Evolutionary conservation across 1,284 basidiomycete genomes (phyloP).

Genomic region (Porogramme epimiltina): DNA sequence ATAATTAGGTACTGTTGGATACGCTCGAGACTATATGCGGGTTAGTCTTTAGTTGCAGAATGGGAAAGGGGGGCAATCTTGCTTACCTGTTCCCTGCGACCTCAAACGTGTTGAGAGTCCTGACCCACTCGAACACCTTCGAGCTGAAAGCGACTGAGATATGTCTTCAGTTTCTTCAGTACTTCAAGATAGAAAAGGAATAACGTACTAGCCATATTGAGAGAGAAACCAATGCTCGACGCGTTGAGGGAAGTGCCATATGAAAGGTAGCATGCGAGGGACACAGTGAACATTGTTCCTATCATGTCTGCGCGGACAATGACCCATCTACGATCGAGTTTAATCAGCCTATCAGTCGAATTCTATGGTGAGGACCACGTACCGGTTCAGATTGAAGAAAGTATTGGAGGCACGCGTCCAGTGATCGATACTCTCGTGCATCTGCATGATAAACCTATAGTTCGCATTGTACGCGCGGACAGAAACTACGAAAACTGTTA

Average conservation of each 20-base stretch:
- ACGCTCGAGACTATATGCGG: constrained; percentile 62
- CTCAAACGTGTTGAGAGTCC: constrained; percentile 57
- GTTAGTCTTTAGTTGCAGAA: neutral
- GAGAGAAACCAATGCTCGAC: constrained; percentile 49
- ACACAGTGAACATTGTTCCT: constrained; percentile 50
- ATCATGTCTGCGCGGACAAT: constrained; percentile 51
- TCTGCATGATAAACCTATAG: constrained; percentile 41
- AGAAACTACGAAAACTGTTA: constrained; percentile 48
- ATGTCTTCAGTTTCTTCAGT: neutral
- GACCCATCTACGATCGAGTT: constrained; percentile 48
- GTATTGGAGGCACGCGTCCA: constrained; percentile 45
- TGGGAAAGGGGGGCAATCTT: neutral
- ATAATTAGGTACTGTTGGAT: constrained; percentile 73
- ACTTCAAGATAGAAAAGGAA: neutral
- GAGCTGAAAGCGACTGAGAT: constrained; percentile 51
- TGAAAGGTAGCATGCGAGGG: constrained; percentile 52
- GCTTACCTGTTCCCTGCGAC: constrained; percentile 44
- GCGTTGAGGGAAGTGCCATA: constrained; percentile 42
- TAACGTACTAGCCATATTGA: constrained; percentile 46
- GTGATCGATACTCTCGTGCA: constrained; percentile 44
- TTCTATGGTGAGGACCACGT: neutral
- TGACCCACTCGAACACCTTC: constrained; percentile 56
- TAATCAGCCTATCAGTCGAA: constrained; percentile 3
- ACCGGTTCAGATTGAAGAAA: constrained; percentile 55
- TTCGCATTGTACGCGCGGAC: constrained; percentile 59